Evolutionary conservation across 2,329 filamentous ascomycete genomes (phyloP).

Genomic region (Talaromyces sp.): DNA sequence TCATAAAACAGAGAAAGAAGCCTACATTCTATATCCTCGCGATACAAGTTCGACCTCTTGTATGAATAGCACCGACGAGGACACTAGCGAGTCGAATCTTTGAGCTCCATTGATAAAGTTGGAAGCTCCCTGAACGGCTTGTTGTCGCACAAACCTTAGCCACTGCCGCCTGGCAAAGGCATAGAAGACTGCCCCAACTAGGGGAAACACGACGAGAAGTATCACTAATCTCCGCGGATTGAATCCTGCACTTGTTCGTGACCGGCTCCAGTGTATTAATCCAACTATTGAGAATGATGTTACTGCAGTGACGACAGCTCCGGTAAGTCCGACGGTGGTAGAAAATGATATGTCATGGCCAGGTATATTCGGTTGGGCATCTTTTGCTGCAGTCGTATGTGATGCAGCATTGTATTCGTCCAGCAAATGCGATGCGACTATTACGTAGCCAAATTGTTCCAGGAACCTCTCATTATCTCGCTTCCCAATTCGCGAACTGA

Average conservation of each 20-base stretch:
- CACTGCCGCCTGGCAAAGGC: slow-evolving; percentile 74
- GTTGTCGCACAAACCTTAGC: slow-evolving; percentile 72
- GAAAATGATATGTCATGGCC: slow-evolving; percentile 33
- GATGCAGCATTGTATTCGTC: slow-evolving; percentile 55
- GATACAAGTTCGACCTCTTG: slow-evolving; percentile 96
- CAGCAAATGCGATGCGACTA: slow-evolving; percentile 85
- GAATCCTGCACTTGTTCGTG: slow-evolving; percentile 51
- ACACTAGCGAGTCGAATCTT: slow-evolving; percentile 72
- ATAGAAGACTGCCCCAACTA: slow-evolving; percentile 60
- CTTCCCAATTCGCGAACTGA: slow-evolving; percentile 56
- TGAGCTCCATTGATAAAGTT: slow-evolving; percentile 71
- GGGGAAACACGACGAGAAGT: slow-evolving; percentile 46
- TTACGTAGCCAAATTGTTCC: slow-evolving; percentile 88
- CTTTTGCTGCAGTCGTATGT: slow-evolving; percentile 35
- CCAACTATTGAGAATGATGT: slow-evolving; percentile 62
- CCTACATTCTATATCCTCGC: slow-evolving; percentile 79
- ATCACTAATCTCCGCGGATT: slow-evolving; percentile 40
- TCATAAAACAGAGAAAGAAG: slow-evolving; percentile 18
- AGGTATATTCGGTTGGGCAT: slow-evolving; percentile 29
- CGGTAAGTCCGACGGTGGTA: slow-evolving; percentile 56
- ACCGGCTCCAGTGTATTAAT: slow-evolving; percentile 66
- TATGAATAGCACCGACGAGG: slow-evolving; percentile 74
- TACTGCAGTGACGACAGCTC: slow-evolving; percentile 62
- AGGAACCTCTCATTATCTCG: slow-evolving; percentile 81
- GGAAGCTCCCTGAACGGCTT: slow-evolving; percentile 67